Evolutionary conservation across 2,329 filamentous ascomycete species (phyloP).

Genomic region (Cadophora luteo-olivacea): DNA sequence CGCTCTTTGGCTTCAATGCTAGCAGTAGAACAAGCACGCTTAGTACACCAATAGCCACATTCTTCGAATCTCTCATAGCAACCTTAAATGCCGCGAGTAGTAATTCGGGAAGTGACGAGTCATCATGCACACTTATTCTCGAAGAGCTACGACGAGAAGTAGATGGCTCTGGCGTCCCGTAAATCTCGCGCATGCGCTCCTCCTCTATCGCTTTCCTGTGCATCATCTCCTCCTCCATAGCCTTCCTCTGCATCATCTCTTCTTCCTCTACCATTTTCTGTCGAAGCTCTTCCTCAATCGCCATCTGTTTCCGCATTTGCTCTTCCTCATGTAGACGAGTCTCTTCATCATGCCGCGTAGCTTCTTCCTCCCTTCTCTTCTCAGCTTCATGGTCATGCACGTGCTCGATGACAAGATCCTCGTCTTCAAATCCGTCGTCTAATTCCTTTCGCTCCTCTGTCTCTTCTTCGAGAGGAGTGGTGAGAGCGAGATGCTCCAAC

Average conservation of each 20-base stretch:
- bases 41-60: constrained; percentile 62
- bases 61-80: constrained; percentile 63
- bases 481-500: constrained; percentile 59
- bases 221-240: constrained; percentile 56
- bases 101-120: constrained; percentile 58
- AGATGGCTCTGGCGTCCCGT: constrained; percentile 46
- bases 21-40: constrained; percentile 60
- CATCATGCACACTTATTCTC: constrained; percentile 39
- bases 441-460: constrained; percentile 19
- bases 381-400: constrained; percentile 29
- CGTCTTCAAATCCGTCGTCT: constrained; percentile 38
- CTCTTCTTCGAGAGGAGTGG: constrained; percentile 18
- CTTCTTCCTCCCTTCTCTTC: constrained; percentile 21
- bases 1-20: constrained; percentile 45
- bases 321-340: constrained; percentile 23
- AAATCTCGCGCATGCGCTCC: constrained; percentile 62
- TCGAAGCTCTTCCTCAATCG: constrained; percentile 57
- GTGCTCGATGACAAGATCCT: constrained; percentile 31
- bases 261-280: constrained; percentile 51
- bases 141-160: constrained; percentile 24
- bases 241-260: constrained; percentile 47
- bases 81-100: constrained; percentile 60
- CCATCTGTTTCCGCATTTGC: constrained; percentile 26
- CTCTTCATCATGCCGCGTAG: constrained; percentile 22
- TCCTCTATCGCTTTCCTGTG: constrained; percentile 51